Conservation (phyloP, 208 protist species). For the Tritrichomonas musculus region DNA sequence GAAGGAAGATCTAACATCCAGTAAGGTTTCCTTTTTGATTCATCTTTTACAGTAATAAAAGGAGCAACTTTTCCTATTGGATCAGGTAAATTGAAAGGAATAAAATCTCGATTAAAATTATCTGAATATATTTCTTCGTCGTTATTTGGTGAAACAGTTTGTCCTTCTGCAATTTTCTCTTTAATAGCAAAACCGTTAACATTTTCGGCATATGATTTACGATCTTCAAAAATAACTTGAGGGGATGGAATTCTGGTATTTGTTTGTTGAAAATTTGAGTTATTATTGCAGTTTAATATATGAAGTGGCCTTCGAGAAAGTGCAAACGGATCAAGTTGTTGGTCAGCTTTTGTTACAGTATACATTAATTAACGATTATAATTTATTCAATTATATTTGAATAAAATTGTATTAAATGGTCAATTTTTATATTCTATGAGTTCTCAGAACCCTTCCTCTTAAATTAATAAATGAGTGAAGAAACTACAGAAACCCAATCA, state of each 20-base stretch:
- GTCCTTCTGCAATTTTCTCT: background rate
- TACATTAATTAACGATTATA: no score
- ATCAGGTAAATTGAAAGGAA: background rate
- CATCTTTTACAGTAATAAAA: background rate
- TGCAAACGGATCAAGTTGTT: background rate
- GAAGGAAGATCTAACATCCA: background rate
- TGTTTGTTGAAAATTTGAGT: background rate
- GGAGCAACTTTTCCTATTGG: background rate
- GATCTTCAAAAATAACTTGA: background rate
- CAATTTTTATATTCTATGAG: no score
- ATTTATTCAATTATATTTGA: no score
- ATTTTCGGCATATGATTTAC: background rate
- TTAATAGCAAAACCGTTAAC: background rate
- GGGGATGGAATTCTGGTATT: background rate
- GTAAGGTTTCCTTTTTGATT: background rate
- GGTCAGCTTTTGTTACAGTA: background rate
- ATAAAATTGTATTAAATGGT: no score
- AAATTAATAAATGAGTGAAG: no score
- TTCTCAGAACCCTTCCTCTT: no score
- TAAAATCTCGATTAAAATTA: constrained; percentile 23
- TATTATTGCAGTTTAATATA: background rate
- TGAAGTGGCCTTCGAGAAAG: background rate
- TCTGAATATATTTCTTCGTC: background rate
- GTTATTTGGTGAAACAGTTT: background rate
- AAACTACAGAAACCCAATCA: no score